Conservation (phyloP, 306 rosid species). For the Canavalia ensiformis region DNA sequence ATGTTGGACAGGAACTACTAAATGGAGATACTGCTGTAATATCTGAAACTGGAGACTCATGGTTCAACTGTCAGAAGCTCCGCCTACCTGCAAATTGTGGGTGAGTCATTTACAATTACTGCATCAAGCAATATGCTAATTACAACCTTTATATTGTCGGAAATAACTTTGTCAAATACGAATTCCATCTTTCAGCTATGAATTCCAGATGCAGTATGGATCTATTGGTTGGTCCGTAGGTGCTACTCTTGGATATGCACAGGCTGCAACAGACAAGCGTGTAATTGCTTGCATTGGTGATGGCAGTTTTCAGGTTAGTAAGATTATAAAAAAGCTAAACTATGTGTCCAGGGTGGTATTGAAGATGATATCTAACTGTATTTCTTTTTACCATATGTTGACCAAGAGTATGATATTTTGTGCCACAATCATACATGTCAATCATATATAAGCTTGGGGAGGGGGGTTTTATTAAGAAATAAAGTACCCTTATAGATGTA, state of each 20-base stretch:
- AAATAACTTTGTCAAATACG: slow-evolving; percentile 36
- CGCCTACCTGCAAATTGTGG: slow-evolving; percentile 84
- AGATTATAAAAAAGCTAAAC: slow-evolving; percentile 23
- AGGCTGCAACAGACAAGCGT: slow-evolving; percentile 80
- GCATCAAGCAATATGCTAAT: background rate
- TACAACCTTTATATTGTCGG: background rate
- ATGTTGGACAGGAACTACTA: slow-evolving; percentile 66
- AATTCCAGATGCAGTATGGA: slow-evolving; percentile 98
- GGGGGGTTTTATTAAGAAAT: background rate
- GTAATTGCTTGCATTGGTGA: slow-evolving; percentile 90
- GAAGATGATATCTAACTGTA: background rate
- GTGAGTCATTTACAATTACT: slow-evolving; percentile 48
- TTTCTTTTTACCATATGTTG: background rate
- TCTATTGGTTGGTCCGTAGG: slow-evolving; percentile 97
- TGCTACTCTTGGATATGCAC: slow-evolving; percentile 93
- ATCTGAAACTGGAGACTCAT: slow-evolving; percentile 91
- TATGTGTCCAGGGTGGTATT: slow-evolving; percentile 1
- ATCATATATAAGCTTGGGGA: background rate
- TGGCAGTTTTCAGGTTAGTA: slow-evolving; percentile 92
- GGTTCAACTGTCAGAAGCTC: slow-evolving; percentile 96
- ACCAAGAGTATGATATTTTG: background rate
- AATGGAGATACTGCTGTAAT: slow-evolving; percentile 71
- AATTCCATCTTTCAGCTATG: slow-evolving; percentile 68
- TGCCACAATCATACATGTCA: background rate
- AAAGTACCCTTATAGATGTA: background rate